These are phyloP conservation scores for Plasmodium inui DNA, from an alignment of 169 alveolate genomes.

Conservation along the genomic window DNA sequence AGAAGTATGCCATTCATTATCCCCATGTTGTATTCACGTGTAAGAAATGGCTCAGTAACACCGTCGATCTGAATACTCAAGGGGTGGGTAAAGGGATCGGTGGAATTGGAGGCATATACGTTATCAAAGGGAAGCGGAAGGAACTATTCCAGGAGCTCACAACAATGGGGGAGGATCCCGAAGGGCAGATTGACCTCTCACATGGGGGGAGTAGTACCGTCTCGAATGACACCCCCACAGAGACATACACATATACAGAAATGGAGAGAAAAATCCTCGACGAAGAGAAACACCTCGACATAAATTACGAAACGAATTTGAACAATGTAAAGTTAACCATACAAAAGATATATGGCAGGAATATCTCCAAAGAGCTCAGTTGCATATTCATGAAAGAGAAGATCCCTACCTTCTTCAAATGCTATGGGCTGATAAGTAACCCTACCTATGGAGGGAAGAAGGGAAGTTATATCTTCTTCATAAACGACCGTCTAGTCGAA, in stretches of 20 bases:
- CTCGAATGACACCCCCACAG: background rate
- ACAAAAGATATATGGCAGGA: conserved; percentile 78
- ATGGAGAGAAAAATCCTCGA: conserved; percentile 58
- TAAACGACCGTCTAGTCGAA: conserved; percentile 96
- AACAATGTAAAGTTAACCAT: conserved; percentile 58
- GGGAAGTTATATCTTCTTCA: conserved; percentile 91
- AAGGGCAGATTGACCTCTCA: background rate
- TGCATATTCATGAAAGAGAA: conserved; percentile 55
- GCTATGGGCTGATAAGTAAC: conserved; percentile 87
- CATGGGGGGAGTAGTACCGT: background rate
- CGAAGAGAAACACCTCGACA: conserved; percentile 75
- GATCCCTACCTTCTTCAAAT: conserved; percentile 76
- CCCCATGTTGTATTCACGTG: conserved; percentile 90
- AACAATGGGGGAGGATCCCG: background rate
- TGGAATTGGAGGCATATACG: conserved; percentile 73
- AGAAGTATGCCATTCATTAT: conserved; percentile 93
- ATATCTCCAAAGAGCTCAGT: conserved; percentile 72
- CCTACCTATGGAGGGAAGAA: conserved; percentile 87
- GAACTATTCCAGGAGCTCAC: background rate
- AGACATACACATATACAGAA: background rate
- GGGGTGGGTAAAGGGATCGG: conserved; percentile 54
- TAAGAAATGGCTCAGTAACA: conserved; percentile 82
- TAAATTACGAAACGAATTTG: conserved; percentile 51
- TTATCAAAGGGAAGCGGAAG: conserved; percentile 19
- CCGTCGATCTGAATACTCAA: conserved; percentile 86